These are phyloP conservation scores for Bolboschoenoplectus hybrid DNA, from an alignment of 202 grass and related monocot genomes.

Conservation along the genomic window DNA sequence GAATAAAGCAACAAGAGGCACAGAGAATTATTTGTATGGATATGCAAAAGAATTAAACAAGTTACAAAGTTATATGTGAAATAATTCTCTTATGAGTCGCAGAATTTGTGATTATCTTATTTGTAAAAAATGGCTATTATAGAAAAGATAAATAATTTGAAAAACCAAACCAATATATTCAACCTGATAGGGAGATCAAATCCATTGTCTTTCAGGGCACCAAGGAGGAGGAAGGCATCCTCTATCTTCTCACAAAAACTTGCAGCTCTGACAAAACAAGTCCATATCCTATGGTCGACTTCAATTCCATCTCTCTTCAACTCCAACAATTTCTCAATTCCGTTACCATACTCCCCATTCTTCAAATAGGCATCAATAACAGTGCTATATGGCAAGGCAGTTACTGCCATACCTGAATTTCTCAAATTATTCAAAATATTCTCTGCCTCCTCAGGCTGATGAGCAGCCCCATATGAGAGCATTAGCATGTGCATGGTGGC, in stretches of 20 bases:
- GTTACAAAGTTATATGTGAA: slow-evolving; percentile 5
- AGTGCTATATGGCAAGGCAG: slow-evolving; percentile 79
- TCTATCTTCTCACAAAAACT: slow-evolving; percentile 81
- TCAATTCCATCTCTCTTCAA: slow-evolving; percentile 81
- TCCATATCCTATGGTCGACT: slow-evolving; percentile 94
- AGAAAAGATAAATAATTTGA: slow-evolving; percentile 10
- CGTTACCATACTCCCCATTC: slow-evolving; percentile 74
- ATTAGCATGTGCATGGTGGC: slow-evolving; percentile 96
- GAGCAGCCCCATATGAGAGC: slow-evolving; percentile 78
- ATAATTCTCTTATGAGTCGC: background rate
- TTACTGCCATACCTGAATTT: slow-evolving; percentile 61
- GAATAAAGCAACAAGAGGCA: background rate
- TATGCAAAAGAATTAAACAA: background rate
- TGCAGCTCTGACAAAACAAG: slow-evolving; percentile 88
- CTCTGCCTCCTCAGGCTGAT: slow-evolving; percentile 74
- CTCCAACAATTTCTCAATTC: slow-evolving; percentile 67
- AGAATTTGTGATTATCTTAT: slow-evolving; percentile 18
- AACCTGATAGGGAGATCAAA: slow-evolving; percentile 94
- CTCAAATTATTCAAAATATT: slow-evolving; percentile 83
- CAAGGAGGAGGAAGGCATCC: slow-evolving; percentile 73
- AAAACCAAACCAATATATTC: slow-evolving; percentile 15
- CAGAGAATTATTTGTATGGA: slow-evolving; percentile 2
- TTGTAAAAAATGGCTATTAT: background rate
- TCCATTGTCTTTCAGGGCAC: slow-evolving; percentile 65
- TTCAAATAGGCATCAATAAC: slow-evolving; percentile 91